phyloP scores from a whole-genome alignment of 2,329 filamentous ascomycete species.

The Ceratocystiopsis brevicomis region DNA sequence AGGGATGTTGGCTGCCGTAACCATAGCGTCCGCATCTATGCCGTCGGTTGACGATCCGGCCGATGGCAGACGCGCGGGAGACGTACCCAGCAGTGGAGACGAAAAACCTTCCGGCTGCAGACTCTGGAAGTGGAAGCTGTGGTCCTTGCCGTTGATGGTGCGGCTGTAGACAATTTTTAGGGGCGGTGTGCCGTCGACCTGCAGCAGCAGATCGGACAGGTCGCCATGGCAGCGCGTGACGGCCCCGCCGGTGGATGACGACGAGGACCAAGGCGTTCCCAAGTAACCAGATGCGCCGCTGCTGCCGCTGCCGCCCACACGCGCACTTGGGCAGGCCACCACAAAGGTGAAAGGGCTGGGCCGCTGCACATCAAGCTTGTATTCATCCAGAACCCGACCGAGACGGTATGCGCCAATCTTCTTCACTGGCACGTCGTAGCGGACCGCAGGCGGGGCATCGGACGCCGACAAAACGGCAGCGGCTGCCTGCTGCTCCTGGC shows the following conservation, averaged over 20 bases:
- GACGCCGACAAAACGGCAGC: slow-evolving; percentile 14
- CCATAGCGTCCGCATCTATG: background rate
- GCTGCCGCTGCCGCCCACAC: slow-evolving; percentile 29
- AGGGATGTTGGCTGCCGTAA: slow-evolving; percentile 25
- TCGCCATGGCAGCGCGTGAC: slow-evolving; percentile 58
- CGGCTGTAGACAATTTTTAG: slow-evolving; percentile 86
- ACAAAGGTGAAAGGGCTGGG: slow-evolving; percentile 61
- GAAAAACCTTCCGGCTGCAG: slow-evolving; percentile 74
- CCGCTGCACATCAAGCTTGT: slow-evolving; percentile 79
- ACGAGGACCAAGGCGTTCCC: slow-evolving; percentile 27
- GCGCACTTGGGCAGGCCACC: slow-evolving; percentile 66
- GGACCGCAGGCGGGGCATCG: slow-evolving; percentile 40
- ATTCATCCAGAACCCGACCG: slow-evolving; percentile 72
- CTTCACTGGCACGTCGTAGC: slow-evolving; percentile 57
- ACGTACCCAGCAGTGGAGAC: slow-evolving; percentile 51
- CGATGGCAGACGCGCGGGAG: slow-evolving; percentile 22
- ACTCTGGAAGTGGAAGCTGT: slow-evolving; percentile 78
- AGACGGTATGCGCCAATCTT: slow-evolving; percentile 79
- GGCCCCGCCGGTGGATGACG: slow-evolving; percentile 17
- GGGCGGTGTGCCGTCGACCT: slow-evolving; percentile 76
- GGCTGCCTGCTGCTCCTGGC: slow-evolving; percentile 21
- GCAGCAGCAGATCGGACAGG: slow-evolving; percentile 64
- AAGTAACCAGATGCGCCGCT: slow-evolving; percentile 13
- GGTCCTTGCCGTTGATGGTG: slow-evolving; percentile 64
- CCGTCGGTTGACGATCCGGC: background rate